A percentile compares a stretch with the other conserved stretches of the same genome.
These are phyloP conservation scores for Ramichloridium luteum DNA, from an alignment of 2,329 filamentous ascomycete species.

Conservation along the genomic window DNA sequence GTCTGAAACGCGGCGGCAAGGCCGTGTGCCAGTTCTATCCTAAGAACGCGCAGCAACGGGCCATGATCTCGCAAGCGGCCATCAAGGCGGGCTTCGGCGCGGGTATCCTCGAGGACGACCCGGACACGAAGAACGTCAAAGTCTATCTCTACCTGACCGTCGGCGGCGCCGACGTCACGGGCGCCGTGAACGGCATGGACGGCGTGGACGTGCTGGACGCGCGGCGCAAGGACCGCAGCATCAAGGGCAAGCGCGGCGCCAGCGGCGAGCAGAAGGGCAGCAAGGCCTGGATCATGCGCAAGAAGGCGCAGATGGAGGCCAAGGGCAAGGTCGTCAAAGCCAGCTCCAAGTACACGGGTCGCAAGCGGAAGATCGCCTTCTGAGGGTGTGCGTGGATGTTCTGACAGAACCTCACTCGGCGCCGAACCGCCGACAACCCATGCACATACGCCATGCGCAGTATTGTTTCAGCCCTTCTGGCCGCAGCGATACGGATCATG, in stretches of 20 bases:
- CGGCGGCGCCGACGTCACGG: conserved; percentile 69
- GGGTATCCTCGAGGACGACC: conserved; percentile 87
- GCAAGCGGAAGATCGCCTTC: conserved; percentile 71
- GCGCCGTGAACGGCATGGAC: conserved; percentile 79
- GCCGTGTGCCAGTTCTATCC: conserved; percentile 98
- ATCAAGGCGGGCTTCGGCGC: conserved; percentile 92
- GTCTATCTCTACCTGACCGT: conserved; percentile 92
- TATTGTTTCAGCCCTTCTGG: no score
- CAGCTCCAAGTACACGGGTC: conserved; percentile 84
- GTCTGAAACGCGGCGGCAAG: conserved; percentile 67
- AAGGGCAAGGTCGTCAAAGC: conserved; percentile 93
- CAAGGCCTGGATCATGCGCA: conserved; percentile 71
- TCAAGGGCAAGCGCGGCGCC: conserved; percentile 32
- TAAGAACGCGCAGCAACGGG: conserved; percentile 81
- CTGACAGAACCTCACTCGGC: no score
- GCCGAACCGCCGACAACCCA: no score
- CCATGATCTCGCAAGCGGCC: conserved; percentile 83
- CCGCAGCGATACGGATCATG: no score
- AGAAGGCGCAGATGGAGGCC: conserved; percentile 85
- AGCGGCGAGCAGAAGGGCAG: conserved; percentile 58
- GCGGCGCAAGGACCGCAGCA: conserved; percentile 37
- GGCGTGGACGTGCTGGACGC: conserved; percentile 65
- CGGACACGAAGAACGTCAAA: conserved; percentile 91
- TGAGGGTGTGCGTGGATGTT: conserved; percentile 39
- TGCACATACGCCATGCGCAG: no score